These are phyloP conservation scores for Pleurotus sapidus DNA, from an alignment of 768 basidiomycete genomes.

Conservation along the genomic window DNA sequence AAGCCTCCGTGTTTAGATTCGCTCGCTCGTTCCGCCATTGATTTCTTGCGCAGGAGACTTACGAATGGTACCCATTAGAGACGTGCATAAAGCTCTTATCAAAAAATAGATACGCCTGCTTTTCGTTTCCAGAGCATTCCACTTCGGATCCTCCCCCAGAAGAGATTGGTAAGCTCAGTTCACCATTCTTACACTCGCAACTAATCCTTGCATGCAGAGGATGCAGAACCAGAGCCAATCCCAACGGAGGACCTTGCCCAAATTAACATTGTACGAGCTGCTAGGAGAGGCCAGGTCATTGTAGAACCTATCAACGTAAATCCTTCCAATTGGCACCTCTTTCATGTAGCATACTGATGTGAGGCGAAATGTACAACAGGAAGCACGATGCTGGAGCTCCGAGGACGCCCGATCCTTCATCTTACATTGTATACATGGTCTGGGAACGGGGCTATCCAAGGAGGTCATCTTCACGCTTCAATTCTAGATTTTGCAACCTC, in stretches of 20 bases:
- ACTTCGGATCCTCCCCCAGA: conserved; percentile 23
- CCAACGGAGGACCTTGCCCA: conserved; percentile 7
- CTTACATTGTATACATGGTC: conserved; percentile 37
- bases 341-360: neutral
- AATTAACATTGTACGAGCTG: conserved; percentile 15
- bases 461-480: conserved; percentile 33
- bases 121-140: conserved; percentile 61
- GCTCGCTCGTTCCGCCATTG: neutral
- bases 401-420: conserved; percentile 29
- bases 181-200: neutral
- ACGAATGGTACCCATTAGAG: conserved; percentile 71
- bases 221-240: neutral
- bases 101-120: conserved; percentile 64
- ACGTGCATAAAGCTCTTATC: conserved; percentile 62
- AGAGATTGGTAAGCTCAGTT: conserved; percentile 4
- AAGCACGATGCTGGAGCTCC: conserved; percentile 24
- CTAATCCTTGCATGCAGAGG: neutral
- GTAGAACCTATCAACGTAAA: conserved; percentile 14
- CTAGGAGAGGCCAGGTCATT: conserved; percentile 9
- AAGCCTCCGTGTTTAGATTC: conserved; percentile 13
- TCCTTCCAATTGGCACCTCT: neutral
- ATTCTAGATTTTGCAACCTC: neutral
- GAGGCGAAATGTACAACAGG: conserved; percentile 10
- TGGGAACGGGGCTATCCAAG: conserved; percentile 41
- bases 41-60: conserved; percentile 55